Percentiles rank a stretch among this genome's conserved stretches.
Conservation (phyloP, 306 rosid species). For the Coriaria nepalensis region DNA sequence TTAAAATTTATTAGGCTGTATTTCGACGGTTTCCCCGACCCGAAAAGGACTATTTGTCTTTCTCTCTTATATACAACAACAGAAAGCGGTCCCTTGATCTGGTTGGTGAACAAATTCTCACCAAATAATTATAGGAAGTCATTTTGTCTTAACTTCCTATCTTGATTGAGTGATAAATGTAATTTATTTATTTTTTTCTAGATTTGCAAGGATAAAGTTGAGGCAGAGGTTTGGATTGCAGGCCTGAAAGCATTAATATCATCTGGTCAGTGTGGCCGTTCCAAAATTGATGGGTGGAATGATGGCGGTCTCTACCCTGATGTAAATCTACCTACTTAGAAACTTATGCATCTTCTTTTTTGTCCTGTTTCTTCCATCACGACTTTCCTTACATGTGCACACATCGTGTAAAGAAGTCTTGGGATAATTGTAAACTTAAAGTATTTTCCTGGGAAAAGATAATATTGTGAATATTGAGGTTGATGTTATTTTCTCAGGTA, state of each 20-base stretch:
- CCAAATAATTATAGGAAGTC: conserved; percentile 7
- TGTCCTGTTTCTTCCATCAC: conserved; percentile 1
- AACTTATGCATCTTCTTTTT: conserved; percentile 6
- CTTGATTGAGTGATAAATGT: not conserved
- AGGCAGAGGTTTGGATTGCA: conserved; percentile 91
- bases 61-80: conserved; percentile 17
- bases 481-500: no score
- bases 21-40: conserved; percentile 23
- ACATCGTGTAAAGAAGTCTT: no score
- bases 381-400: no score
- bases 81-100: conserved; percentile 41
- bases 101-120: conserved; percentile 25
- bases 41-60: conserved; percentile 21
- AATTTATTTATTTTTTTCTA: conserved; percentile 25
- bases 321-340: conserved; percentile 37
- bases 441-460: conserved; percentile 1
- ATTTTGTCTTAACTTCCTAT: conserved; percentile 1
- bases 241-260: conserved; percentile 79
- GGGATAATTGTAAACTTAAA: no score
- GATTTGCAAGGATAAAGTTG: conserved; percentile 98
- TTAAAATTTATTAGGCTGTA: conserved; percentile 19
- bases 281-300: conserved; percentile 94
- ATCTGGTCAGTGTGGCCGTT: conserved; percentile 79
- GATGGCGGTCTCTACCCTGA: conserved; percentile 83
- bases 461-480: no score